Base-by-base conservation (phyloP, 1,139 yeast genomes). In the Candida sojae region DNA sequence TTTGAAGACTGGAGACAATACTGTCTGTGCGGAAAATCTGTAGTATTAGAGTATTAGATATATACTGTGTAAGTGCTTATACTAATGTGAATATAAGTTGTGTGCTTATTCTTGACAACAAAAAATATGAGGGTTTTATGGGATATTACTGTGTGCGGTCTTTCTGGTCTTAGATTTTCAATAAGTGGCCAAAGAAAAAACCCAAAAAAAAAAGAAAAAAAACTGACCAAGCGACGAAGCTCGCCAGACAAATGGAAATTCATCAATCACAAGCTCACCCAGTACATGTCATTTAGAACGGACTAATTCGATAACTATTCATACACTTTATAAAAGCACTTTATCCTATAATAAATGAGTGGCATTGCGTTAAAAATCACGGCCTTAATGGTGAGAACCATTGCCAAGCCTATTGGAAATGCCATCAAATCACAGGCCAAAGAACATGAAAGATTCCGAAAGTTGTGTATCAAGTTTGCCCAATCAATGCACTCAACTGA, bases 351-450 rank as follows among this genome's bases (percentile, higher is more conserved):
- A 7, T 32, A 6, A 23, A 75, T 74, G 79, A 74, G 79, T 63
- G 80, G 80, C 41, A 71, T 89, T 39, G 92, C 95, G 10, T 75
- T 89, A 45, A 90, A 90, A 63, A 70, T 90, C 57, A 83, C 93
- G 10, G 80, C 95, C 36, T 74, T 90, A 50, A 73, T 88, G 50
- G 82, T 89, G 12, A 70, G 95, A 54, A 90, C 96, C 31, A 73
- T 89, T 39, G 86, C 96, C 37, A 88, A 88, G 61, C 97, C 97
- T 1, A 79, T 90, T 43, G 92, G 96, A 10, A 82, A 77, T 51
- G 73, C 82, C 6, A 74, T 90, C 53, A 89, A 88, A 62, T 73
- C 82, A 12, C 92, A 87, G 58, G 95, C 96, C 17, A 83, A 84
- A 57, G 86, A 87, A 48, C 91, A 87, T 60, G 87, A 85, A 11